phyloP scores from a whole-genome alignment of 345 rosid species.

The Pelargonium nanum region DNA sequence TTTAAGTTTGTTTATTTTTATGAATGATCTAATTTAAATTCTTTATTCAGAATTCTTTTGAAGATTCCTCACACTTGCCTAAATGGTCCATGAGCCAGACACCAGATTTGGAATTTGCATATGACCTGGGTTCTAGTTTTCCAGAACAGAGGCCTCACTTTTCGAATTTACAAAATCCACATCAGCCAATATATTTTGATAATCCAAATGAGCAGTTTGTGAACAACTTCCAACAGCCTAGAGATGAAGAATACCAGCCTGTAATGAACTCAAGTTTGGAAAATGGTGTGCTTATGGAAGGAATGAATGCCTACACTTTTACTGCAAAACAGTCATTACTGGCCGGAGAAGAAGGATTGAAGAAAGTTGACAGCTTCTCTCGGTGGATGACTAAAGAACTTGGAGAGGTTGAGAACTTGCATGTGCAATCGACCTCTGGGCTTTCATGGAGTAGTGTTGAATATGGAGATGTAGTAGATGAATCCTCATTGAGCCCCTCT shows the following conservation, averaged over 20 bases:
- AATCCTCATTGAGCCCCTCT: conserved; percentile 64
- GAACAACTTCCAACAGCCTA: conserved; percentile 22
- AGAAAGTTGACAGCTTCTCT: conserved; percentile 86
- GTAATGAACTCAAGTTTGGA: conserved; percentile 24
- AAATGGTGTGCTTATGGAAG: conserved; percentile 31
- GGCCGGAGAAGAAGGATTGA: conserved; percentile 53
- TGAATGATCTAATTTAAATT: conserved; percentile 11
- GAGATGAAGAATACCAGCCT: conserved; percentile 25
- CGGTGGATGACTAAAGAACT: conserved; percentile 77
- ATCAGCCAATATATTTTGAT: conserved; percentile 25
- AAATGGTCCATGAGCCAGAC: conserved; percentile 28
- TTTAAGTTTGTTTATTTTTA: conserved; percentile 1
- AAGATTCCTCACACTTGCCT: conserved; percentile 20
- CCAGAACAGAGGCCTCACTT: conserved; percentile 38
- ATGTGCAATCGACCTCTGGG: conserved; percentile 59
- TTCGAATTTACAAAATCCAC: conserved; percentile 16
- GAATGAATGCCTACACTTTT: conserved; percentile 28
- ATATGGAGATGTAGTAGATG: conserved; percentile 51
- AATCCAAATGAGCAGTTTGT: conserved; percentile 27
- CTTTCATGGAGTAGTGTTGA: conserved; percentile 65
- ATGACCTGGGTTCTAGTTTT: conserved; percentile 30
- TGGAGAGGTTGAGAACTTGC: conserved; percentile 67
- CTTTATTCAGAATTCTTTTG: conserved; percentile 32
- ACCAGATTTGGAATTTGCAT: conserved; percentile 32
- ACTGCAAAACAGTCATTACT: conserved; percentile 38